phyloP scores from a whole-genome alignment of 306 rosid genomes.

The Cucumis cinereus region DNA sequence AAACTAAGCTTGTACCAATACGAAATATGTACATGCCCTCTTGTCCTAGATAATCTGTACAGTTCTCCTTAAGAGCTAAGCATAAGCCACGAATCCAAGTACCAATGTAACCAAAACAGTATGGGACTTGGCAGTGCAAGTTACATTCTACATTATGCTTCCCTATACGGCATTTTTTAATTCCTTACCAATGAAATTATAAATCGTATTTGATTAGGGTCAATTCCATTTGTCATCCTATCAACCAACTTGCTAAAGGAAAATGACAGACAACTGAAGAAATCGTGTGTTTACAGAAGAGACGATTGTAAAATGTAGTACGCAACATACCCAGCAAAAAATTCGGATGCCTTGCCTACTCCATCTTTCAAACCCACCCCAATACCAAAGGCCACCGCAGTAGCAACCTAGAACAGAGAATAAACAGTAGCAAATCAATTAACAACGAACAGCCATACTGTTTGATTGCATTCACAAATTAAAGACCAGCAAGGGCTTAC shows the following conservation, averaged over 20 bases:
- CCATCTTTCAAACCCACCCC: constrained; percentile 78
- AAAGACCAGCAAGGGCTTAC: constrained; percentile 30
- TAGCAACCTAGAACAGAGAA: constrained; percentile 32
- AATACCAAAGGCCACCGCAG: constrained; percentile 76
- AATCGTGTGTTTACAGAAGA: background rate
- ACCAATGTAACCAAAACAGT: background rate
- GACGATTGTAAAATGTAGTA: background rate
- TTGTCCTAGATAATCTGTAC: background rate
- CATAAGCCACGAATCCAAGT: background rate
- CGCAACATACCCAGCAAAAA: constrained; percentile 71
- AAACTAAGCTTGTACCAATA: background rate
- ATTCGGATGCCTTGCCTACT: constrained; percentile 61
- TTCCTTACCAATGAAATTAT: background rate
- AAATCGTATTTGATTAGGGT: background rate
- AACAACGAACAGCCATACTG: background rate
- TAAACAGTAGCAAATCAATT: background rate
- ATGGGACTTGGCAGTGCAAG: background rate
- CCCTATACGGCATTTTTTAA: background rate
- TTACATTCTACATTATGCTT: background rate
- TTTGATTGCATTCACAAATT: background rate
- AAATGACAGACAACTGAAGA: background rate
- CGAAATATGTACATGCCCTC: background rate
- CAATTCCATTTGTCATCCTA: background rate
- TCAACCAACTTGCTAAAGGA: background rate
- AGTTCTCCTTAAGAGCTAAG: background rate